Evolutionary conservation across 2,329 filamentous ascomycete species (phyloP).

Genomic region (Pseudogymnoascus sp.): DNA sequence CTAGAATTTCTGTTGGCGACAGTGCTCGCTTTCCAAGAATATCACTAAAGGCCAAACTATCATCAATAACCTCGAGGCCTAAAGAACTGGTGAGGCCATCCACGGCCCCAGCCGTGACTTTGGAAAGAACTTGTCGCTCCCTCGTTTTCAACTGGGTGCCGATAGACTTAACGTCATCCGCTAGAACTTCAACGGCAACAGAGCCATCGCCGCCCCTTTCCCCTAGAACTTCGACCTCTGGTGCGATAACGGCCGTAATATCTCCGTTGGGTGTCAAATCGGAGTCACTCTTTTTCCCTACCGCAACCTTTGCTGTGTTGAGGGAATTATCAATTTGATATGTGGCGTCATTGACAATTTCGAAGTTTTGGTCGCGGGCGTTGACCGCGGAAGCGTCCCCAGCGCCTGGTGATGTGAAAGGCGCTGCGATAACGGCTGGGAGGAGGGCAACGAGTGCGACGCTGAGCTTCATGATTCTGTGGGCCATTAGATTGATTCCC

Average conservation of each 20-base stretch:
- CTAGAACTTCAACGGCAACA: background rate
- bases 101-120: background rate
- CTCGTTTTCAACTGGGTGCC: background rate
- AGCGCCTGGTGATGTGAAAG: background rate
- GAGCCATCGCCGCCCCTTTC: background rate
- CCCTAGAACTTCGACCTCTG: background rate
- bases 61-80: background rate
- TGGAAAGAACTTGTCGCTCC: background rate
- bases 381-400: too few species aligned
- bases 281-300: background rate
- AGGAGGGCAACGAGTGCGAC: background rate
- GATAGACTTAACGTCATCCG: background rate
- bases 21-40: background rate
- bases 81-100: background rate
- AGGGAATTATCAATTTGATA: too few species aligned
- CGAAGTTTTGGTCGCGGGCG: too few species aligned
- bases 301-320: background rate
- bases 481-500: background rate
- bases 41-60: rapidly evolving
- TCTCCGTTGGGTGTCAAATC: background rate
- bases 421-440: background rate
- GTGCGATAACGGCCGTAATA: background rate
- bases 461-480: background rate
- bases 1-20: background rate
- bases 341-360: too few species aligned